Percentiles rank a stretch among this genome's conserved stretches.
Conservation (phyloP, 768 basidiomycete species). For the Leucocoprinus leucothites region DNA sequence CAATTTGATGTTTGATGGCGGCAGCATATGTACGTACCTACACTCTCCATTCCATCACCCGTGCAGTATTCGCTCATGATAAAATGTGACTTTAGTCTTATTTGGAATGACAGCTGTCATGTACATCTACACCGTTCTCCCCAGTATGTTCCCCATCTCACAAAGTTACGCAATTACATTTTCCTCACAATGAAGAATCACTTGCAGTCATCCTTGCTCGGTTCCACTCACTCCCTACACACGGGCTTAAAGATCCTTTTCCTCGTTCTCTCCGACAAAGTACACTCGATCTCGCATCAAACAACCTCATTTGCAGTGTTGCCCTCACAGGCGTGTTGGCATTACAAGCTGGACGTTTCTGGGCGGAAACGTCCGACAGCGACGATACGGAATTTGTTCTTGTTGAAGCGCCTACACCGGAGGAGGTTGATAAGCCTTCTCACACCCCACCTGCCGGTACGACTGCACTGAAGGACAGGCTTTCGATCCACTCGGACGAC, state of each 20-base stretch:
- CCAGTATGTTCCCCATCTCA: constrained; percentile 49
- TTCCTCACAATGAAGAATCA: constrained; percentile 5
- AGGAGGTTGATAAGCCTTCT: constrained; percentile 6
- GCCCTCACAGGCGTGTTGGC: constrained; percentile 84
- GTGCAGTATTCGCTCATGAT: constrained; percentile 9
- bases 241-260: constrained; percentile 52
- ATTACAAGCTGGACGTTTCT: constrained; percentile 80
- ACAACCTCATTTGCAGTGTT: constrained; percentile 83
- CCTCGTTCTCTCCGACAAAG: constrained; percentile 58
- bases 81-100: constrained; percentile 47
- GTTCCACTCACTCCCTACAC: constrained; percentile 57
- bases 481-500: constrained; percentile 17
- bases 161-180: constrained; percentile 4
- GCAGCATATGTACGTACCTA: constrained; percentile 68
- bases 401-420: constrained; percentile 20
- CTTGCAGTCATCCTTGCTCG: constrained; percentile 51
- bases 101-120: constrained; percentile 68
- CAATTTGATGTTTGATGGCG: constrained; percentile 91
- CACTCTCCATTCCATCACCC: background rate
- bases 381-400: constrained; percentile 44
- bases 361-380: constrained; percentile 74
- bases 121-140: constrained; percentile 76
- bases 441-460: background rate
- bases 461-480: constrained; percentile 3
- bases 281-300: constrained; percentile 78